phyloP scores from a whole-genome alignment of 2,329 filamentous ascomycete species.

The Akanthomyces lecanii region DNA sequence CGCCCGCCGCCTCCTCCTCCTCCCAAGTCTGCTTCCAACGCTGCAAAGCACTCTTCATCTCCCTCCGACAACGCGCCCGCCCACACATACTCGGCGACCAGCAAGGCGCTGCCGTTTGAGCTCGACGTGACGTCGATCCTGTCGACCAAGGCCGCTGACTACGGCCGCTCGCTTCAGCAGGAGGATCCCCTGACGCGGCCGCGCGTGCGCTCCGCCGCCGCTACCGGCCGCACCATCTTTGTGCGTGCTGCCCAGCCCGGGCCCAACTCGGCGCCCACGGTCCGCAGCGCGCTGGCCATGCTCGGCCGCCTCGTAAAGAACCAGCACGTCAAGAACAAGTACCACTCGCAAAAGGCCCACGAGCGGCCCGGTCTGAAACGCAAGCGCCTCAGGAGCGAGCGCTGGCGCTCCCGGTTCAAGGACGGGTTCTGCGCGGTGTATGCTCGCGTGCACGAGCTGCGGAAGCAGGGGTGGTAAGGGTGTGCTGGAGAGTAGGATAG shows the following conservation, averaged over 20 bases:
- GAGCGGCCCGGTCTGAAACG: constrained; percentile 72
- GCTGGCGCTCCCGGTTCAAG: constrained; percentile 68
- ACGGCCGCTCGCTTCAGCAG: constrained; percentile 21
- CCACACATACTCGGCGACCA: constrained; percentile 17
- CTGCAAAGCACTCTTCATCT: not conserved
- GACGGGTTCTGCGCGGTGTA: constrained; percentile 62
- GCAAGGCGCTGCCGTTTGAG: constrained; percentile 14
- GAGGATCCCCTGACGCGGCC: constrained; percentile 27
- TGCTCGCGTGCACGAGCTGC: constrained; percentile 62
- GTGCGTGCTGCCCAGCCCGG: constrained; percentile 27
- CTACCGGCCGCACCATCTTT: constrained; percentile 39
- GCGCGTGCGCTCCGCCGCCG: constrained; percentile 40
- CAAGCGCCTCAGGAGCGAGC: constrained; percentile 66
- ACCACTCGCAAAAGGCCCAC: constrained; percentile 61
- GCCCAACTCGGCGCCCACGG: constrained; percentile 30
- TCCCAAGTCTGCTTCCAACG: not conserved
- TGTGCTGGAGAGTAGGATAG: not conserved
- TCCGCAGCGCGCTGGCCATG: constrained; percentile 40
- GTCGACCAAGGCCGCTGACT: constrained; percentile 27
- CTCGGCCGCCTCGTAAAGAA: constrained; percentile 36
- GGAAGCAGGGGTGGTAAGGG: constrained; percentile 72
- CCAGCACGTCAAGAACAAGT: constrained; percentile 58
- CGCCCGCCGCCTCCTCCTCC: constrained; percentile 23
- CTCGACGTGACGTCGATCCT: constrained; percentile 36
- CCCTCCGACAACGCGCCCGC: not conserved